These are phyloP conservation scores for Saccharomyces hybrid DNA, from an alignment of 1,139 yeast species.

Conservation along the genomic window DNA sequence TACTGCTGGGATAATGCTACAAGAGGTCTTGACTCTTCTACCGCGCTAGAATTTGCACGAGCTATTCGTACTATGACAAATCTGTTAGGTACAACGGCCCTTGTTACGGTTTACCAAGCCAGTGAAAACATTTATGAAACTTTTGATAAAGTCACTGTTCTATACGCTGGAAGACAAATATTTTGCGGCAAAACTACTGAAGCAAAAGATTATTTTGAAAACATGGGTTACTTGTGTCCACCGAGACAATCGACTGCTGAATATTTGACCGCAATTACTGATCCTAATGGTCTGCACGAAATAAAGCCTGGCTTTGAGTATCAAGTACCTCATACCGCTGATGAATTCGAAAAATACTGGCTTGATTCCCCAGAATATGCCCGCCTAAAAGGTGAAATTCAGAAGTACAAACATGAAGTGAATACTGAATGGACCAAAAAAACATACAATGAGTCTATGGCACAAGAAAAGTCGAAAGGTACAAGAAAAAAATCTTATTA, in stretches of 20 bases:
- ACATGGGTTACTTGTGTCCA: conserved; percentile 48
- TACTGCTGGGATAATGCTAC: conserved; percentile 62
- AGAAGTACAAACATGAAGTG: conserved; percentile 34
- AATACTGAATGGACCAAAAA: conserved; percentile 37
- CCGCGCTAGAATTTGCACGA: conserved; percentile 43
- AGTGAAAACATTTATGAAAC: conserved; percentile 42
- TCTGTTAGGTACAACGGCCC: conserved; percentile 35
- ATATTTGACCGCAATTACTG: conserved; percentile 51
- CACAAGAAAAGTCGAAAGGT: conserved; percentile 37
- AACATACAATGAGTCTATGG: conserved; percentile 34
- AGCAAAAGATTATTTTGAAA: conserved; percentile 40
- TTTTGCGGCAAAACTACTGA: conserved; percentile 36
- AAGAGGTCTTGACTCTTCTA: conserved; percentile 54
- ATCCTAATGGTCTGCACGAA: conserved; percentile 30
- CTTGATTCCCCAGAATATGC: conserved; percentile 46
- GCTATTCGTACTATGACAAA: conserved; percentile 38
- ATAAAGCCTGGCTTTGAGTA: conserved; percentile 46
- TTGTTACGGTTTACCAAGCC: conserved; percentile 42
- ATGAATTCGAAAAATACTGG: conserved; percentile 65
- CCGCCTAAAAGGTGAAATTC: conserved; percentile 39
- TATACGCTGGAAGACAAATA: conserved; percentile 41
- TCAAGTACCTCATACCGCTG: conserved; percentile 59
- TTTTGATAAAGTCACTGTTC: conserved; percentile 39
- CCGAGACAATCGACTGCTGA: conserved; percentile 54
- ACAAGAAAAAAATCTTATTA: conserved; percentile 39